These are phyloP conservation scores for Chalaropsis thielavioides DNA, from an alignment of 2,329 filamentous ascomycete species.

Conservation along the genomic window DNA sequence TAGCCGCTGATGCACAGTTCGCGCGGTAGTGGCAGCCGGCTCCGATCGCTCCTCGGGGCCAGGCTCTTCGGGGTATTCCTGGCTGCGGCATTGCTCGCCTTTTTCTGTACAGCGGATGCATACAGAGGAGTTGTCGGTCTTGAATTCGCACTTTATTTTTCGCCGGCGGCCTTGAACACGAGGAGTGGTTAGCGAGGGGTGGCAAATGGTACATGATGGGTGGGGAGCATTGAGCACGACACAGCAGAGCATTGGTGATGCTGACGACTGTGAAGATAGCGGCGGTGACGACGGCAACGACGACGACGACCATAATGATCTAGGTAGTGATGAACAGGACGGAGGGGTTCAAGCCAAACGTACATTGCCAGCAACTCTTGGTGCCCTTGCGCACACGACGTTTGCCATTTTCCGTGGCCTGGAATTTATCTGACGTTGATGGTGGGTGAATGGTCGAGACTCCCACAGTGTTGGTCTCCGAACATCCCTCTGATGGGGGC, in stretches of 20 bases:
- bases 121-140: conserved; percentile 26
- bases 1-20: conserved; percentile 14
- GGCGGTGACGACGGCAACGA: background rate
- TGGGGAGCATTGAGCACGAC: background rate
- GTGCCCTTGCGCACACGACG: conserved; percentile 38
- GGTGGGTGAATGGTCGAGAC: background rate
- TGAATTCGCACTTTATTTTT: conserved; percentile 39
- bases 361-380: conserved; percentile 46
- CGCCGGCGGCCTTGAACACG: conserved; percentile 27
- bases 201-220: background rate
- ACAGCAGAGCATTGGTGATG: background rate
- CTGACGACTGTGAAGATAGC: background rate
- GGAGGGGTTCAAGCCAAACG: conserved; percentile 19
- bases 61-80: conserved; percentile 31
- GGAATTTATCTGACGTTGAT: background rate
- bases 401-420: conserved; percentile 13
- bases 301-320: background rate
- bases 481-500: conserved; percentile 5
- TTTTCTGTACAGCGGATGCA: conserved; percentile 36
- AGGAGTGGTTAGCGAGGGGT: background rate
- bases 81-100: conserved; percentile 31
- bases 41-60: conserved; percentile 13
- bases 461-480: background rate
- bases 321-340: background rate
- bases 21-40: background rate